Evolutionary conservation across 768 basidiomycete genomes (phyloP), one percentile per base, ranked within the genome.

Genomic region (Leccinum fibrillosum): DNA sequence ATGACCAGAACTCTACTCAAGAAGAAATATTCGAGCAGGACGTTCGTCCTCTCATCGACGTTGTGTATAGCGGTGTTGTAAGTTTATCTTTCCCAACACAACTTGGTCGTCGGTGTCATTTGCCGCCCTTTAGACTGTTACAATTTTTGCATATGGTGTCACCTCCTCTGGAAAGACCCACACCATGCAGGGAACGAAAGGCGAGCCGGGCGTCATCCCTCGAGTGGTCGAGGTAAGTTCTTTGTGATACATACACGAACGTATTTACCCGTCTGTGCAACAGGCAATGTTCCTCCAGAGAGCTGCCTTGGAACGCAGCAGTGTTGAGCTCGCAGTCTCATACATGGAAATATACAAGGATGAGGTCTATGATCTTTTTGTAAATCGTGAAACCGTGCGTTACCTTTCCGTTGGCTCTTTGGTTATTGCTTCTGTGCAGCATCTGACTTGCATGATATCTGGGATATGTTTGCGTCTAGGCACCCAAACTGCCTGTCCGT

Each of bases 261-360:
- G 15, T 35, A 15, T 49, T 56, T 21, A 60, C 50, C 7, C 15
- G 11, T 17, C 23, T 37, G n/a, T 11, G 8, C 12, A n/a, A 21
- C 42, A 86, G 85, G 80, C 79, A 1, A 81, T 90, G 70, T 86
- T 87, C 66, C 76, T 78, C 53, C 79, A 78, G 66, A 79, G 77
- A 65, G 62, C 70, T 51, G 52, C 69, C 21, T 66, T 79, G 47
- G 66, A 73, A 48, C 68, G 75, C 49, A 76, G 79, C 45, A 70
- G 77, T 37, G 77, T 85, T 5, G 76, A 78, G 1, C 73, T 86
- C 23, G 66, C 78, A 5, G 76, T 89, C 13, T 89, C 89, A 1
- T 94, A 94, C 61, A 89, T 92, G 84, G 92, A 95, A 70, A 92
- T 95, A 54, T 92, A 94, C 74, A 91, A 90, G 67, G 92, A 95